A percentile compares a stretch with the other conserved stretches of the same genome.
Evolutionary conservation across 495 filamentous ascomycete genomes (phyloP).

Genomic region (Tuber brumale): DNA sequence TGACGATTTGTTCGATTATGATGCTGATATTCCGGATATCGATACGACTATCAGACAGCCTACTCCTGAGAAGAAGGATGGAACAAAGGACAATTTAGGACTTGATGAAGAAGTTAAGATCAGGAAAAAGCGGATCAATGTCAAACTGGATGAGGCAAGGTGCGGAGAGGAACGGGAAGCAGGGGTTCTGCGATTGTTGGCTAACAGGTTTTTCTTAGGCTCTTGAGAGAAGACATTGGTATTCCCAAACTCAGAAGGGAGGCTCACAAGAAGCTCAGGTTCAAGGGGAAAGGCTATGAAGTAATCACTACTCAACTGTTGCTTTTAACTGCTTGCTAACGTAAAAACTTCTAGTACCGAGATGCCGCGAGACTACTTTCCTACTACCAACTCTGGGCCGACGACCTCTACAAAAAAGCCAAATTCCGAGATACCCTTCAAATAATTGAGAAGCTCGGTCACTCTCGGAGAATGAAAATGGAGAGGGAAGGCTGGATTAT

Average conservation of each 20-base stretch:
- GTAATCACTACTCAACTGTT: slow-evolving; percentile 45
- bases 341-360: slow-evolving; percentile 56
- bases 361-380: slow-evolving; percentile 76
- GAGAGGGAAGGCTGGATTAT: slow-evolving; percentile 70
- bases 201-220: slow-evolving; percentile 45
- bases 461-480: slow-evolving; percentile 63
- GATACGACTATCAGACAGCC: slow-evolving; percentile 40
- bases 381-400: slow-evolving; percentile 94
- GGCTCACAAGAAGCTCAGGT: slow-evolving; percentile 63
- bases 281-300: slow-evolving; percentile 93
- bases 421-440: slow-evolving; percentile 83
- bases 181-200: background rate
- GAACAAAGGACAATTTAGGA: slow-evolving; percentile 51
- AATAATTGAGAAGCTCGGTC: slow-evolving; percentile 91
- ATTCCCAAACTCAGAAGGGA: slow-evolving; percentile 73
- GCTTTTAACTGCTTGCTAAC: slow-evolving; percentile 14
- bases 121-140: slow-evolving; percentile 60
- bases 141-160: slow-evolving; percentile 81
- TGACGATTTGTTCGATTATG: slow-evolving; percentile 67
- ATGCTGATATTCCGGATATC: slow-evolving; percentile 51
- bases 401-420: slow-evolving; percentile 89
- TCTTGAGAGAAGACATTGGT: slow-evolving; percentile 65
- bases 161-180: slow-evolving; percentile 42
- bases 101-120: slow-evolving; percentile 84
- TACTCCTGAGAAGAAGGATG: slow-evolving; percentile 42